phyloP scores from a whole-genome alignment of 2,329 filamentous ascomycete species.

The Microascus cirrosus region DNA sequence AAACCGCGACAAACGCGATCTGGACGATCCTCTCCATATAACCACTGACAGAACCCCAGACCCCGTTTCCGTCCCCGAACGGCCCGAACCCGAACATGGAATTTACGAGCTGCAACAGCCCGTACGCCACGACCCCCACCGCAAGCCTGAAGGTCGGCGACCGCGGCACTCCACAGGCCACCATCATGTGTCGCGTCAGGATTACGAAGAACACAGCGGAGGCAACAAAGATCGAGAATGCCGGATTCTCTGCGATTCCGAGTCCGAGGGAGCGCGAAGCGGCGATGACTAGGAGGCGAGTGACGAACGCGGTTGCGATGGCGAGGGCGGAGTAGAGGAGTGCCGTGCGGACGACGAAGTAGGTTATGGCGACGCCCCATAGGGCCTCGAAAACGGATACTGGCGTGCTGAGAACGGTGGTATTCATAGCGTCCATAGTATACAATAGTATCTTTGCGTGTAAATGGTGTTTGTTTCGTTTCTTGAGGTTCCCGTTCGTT shows the following conservation, averaged over 20 bases:
- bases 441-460: not conserved
- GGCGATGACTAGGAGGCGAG: slow-evolving; percentile 8
- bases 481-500: not conserved
- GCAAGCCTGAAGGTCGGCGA: not conserved
- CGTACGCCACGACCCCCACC: not conserved
- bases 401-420: slow-evolving; percentile 16
- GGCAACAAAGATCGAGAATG: not conserved
- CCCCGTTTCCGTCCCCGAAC: not conserved
- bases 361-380: slow-evolving; percentile 23
- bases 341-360: slow-evolving; percentile 20
- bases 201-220: not conserved
- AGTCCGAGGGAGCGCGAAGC: slow-evolving; percentile 3
- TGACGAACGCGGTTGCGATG: slow-evolving; percentile 11
- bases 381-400: slow-evolving; percentile 22
- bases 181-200: not conserved
- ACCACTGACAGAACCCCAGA: not conserved
- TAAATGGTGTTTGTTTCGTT: not conserved
- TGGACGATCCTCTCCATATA: not conserved
- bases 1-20: not conserved
- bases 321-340: slow-evolving; percentile 18
- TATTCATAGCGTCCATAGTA: not conserved
- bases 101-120: not conserved
- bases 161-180: slow-evolving; percentile 1
- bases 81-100: not conserved
- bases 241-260: slow-evolving; percentile 4